phyloP scores from a whole-genome alignment of 176 grass and related monocot genomes.

The Bromus sterilis region DNA sequence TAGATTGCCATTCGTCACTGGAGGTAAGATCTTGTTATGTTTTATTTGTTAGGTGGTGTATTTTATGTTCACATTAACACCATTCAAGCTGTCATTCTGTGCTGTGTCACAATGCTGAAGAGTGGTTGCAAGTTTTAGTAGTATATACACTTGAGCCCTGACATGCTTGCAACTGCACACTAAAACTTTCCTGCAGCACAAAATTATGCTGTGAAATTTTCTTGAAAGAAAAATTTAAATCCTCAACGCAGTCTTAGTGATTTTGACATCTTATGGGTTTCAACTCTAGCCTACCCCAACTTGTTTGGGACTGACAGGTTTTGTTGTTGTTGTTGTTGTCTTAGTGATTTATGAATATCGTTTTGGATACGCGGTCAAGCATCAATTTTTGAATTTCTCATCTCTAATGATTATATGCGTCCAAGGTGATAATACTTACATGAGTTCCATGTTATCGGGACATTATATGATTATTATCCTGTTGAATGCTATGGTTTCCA shows the following conservation, averaged over 20 bases:
- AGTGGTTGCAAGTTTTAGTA: conserved; percentile 2
- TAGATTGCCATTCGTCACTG: conserved; percentile 68
- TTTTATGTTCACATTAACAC: background rate
- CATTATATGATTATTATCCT: background rate
- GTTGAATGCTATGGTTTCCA: background rate
- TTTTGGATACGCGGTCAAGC: background rate
- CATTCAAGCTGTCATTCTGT: background rate
- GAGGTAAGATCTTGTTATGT: conserved; percentile 42
- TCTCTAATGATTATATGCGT: background rate
- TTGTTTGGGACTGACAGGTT: too few species aligned
- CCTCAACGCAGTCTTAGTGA: background rate
- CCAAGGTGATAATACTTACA: background rate
- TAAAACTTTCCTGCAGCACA: background rate
- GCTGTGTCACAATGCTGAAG: background rate
- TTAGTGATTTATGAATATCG: background rate
- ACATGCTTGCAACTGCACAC: background rate
- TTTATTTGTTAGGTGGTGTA: background rate
- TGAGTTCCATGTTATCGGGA: background rate
- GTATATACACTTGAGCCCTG: background rate
- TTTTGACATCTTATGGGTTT: too few species aligned
- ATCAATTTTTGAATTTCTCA: background rate
- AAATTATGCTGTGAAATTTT: background rate
- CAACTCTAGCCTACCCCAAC: too few species aligned
- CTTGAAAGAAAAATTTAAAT: background rate
- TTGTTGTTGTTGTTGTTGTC: too few species aligned